Evolutionary conservation across 1,284 basidiomycete genomes (phyloP).

Genomic region (Rhodotorula sp.): DNA sequence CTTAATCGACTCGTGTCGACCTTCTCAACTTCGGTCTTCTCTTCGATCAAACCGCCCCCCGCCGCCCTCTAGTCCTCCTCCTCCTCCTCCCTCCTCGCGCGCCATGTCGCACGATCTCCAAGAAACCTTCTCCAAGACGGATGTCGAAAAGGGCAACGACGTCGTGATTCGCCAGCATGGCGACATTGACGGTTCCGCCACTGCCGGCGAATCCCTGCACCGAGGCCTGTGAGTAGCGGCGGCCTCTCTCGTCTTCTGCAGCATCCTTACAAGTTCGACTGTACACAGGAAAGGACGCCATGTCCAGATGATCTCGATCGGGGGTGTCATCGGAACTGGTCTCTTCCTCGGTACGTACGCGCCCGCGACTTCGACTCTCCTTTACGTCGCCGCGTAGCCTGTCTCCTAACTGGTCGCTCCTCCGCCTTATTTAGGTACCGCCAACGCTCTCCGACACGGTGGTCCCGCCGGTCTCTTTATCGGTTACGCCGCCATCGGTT

Average conservation of each 20-base stretch:
- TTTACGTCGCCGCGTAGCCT: too few relatives aligned
- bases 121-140: slow-evolving; percentile 8
- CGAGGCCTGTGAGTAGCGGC: slow-evolving; percentile 8
- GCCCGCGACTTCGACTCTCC: too few relatives aligned
- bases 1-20: background rate
- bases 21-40: background rate
- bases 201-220: background rate
- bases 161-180: slow-evolving; percentile 12
- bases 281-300: slow-evolving; percentile 24
- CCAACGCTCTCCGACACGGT: slow-evolving; percentile 55
- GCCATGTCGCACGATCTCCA: slow-evolving; percentile 9
- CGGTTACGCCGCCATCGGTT: slow-evolving; percentile 45
- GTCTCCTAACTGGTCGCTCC: too few relatives aligned
- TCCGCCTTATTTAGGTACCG: slow-evolving; percentile 22
- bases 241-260: background rate
- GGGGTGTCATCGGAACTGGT: slow-evolving; percentile 41
- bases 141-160: slow-evolving; percentile 22
- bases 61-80: background rate
- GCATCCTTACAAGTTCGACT: too few relatives aligned
- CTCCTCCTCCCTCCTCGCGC: background rate
- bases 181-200: background rate
- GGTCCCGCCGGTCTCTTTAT: slow-evolving; percentile 50
- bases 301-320: slow-evolving; percentile 39
- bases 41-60: background rate
- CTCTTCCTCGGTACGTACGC: slow-evolving; percentile 47